Base-by-base conservation (phyloP, 2,329 filamentous ascomycete genomes). In the Trichophyton verrucosum region DNA sequence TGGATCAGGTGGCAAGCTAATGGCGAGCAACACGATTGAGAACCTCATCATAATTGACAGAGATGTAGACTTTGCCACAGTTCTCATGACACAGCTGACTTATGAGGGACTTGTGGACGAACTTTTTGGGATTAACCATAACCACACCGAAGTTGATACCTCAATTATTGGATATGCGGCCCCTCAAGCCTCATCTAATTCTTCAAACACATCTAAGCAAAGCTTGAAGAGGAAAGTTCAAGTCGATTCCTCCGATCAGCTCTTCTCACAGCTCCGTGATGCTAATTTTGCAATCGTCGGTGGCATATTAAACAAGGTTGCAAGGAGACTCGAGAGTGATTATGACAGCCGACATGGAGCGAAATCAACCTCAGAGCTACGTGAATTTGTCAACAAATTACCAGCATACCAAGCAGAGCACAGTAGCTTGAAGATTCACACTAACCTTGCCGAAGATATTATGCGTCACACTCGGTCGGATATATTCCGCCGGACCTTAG, bases 81-180 rank as follows among this genome's bases (percentile, higher is more conserved):
- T 88, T 0, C 80, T 99, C 15, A 85, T 99, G 60, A 97, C 92
- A 0, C 94, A 99, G 72, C 78, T 99, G 64, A 99, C 94, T 1
- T 99, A 99, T 69, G 92, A 99, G 75, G 94, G 94, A 2, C 79
- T 99, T 27, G 87, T 99, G 60, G 95, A 99, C 69, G 94, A 99
- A 72, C 82, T 94, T 15, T 95, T 95, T 70, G 86, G 88, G 36
- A 95, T 99, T 63, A 84, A 89, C 65, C 88, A 96, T 70, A 97
- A 95, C 69, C 91, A 95, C 71, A 86, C 89, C 42, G 94, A 97
- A 70, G 85, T 97, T 22, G 92, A 97, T 71, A 89, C 90, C 1
- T 91, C 91, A 1, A 84, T 97, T 62, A 85, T 96, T 8, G 92
- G 92, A 9, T 82, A 82, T n/a, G 80, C 86, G 27, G 80, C 86